Base-by-base conservation (phyloP, 192 early-diverging fungal species). In the Coemansia sp. region DNA sequence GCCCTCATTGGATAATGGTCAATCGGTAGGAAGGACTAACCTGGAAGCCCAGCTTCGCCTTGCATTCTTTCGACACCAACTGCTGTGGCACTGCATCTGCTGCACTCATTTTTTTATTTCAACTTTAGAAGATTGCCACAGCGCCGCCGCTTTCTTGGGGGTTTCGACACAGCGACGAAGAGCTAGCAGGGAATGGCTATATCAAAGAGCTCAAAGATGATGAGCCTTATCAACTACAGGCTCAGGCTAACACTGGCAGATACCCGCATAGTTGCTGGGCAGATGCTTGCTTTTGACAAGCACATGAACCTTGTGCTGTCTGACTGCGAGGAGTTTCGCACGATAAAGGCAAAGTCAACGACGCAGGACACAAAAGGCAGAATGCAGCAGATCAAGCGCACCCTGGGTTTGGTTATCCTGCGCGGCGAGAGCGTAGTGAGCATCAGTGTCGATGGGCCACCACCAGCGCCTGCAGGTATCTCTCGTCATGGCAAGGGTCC, bases 251-350 rank as follows among this genome's bases (percentile, higher is more conserved):
- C 93, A 49, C 78, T 98, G 55, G 82, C 87, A 25, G 97, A 99
- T 76, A 90, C 92, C 51, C 88, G 97, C 53, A 90, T 90, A 6
- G 76, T 99, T 64, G 88, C 96, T 9, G 97, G 97, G 31, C 94
- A 97, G 68, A 97, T 99, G 96, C 84, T 99, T 41, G 97, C 97
- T 19, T 99, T 99, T 65, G 97, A 99, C 82, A 96, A 97, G 75
- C 93, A 99, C 78, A 99, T 99, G 97, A 99, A 99, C 69, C 84
- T 99, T 54, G 97, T 99, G 19, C 85, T 99, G 22, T 85, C 94
- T 25, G 97, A 99, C 74, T 95, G 93, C 82, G 92, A 99, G 75
- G 97, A 99, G 74, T 95, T 95, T 72, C 88, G 97, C 49, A 90
- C 87, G 58, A 83, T 97, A 58, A 96, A 93, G 63, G 67, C 85